Percentiles rank a stretch among this genome's conserved stretches.
Evolutionary conservation across 2,329 filamentous ascomycete species (phyloP).

Genomic region (Exophiala bonariae): DNA sequence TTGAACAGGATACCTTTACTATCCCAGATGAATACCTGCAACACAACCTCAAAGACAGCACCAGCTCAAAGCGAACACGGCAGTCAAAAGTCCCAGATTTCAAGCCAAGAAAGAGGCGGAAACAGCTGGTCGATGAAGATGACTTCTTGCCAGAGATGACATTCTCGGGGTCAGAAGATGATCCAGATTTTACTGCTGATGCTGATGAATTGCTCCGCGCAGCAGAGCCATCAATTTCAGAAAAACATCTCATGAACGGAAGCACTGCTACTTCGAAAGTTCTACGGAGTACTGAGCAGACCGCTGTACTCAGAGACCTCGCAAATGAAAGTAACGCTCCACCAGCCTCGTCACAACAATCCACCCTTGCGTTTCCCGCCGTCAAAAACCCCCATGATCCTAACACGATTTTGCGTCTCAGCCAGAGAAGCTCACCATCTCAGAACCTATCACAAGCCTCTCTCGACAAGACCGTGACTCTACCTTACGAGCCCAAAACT

Average conservation of each 20-base stretch:
- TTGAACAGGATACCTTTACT: slow-evolving; percentile 35
- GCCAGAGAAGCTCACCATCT: slow-evolving; percentile 62
- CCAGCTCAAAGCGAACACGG: slow-evolving; percentile 23
- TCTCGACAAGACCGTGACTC: slow-evolving; percentile 11
- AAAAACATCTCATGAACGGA: background rate
- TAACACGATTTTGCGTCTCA: slow-evolving; percentile 63
- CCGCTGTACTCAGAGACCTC: background rate
- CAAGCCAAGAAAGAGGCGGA: slow-evolving; percentile 21
- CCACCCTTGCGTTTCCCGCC: slow-evolving; percentile 66
- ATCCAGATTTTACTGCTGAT: slow-evolving; percentile 13
- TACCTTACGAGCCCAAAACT: slow-evolving; percentile 6
- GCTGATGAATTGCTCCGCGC: background rate
- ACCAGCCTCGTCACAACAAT: slow-evolving; percentile 30
- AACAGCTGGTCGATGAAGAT: slow-evolving; percentile 22
- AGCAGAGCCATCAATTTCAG: slow-evolving; percentile 2
- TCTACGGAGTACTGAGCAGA: slow-evolving; percentile 1
- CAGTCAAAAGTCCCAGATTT: slow-evolving; percentile 9
- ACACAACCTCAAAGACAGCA: slow-evolving; percentile 28
- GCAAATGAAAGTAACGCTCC: slow-evolving; percentile 2
- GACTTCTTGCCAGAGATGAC: slow-evolving; percentile 21
- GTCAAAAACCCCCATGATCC: slow-evolving; percentile 75
- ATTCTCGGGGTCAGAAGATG: slow-evolving; percentile 18
- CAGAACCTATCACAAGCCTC: slow-evolving; percentile 38
- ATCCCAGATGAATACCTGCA: slow-evolving; percentile 34
- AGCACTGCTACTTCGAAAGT: background rate